Evolutionary conservation across 768 basidiomycete genomes (phyloP), one percentile per base, ranked within the genome.

Genomic region (Macrolepiota albuminosa): DNA sequence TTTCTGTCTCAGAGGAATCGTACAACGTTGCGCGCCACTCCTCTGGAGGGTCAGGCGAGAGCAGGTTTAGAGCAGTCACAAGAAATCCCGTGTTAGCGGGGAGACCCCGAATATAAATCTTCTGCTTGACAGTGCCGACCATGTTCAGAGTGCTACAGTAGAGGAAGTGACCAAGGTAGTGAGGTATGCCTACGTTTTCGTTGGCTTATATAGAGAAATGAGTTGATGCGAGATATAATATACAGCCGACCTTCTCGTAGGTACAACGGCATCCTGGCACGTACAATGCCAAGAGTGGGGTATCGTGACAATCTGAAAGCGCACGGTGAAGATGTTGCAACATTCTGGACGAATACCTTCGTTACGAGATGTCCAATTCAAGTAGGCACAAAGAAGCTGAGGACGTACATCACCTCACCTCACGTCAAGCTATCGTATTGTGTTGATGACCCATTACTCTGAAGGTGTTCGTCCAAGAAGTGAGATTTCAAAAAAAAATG

Each of bases 21-120:
- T 56, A 56, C 43, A 56, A 21, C 14, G 54, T 56, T 33, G 54
- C 54, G 29, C 54, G 40, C 54, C 40, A 54, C 39, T 54, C 4
- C 18, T 54, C 37, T 16, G 54, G 29, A 39, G 39, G 39, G 39
- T 13, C 5, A 39, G 39, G 39, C 39, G 39, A 40, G 40, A 54
- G 54, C 2, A 54, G 39, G 29, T 45, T 54, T 4, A 54, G 43
- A 56, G 43, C 54, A 33, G 54, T 56, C 13, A 56, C 21, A 46
- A 43, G 43, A 33, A 56, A 56, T 18, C n/a, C 26, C 11, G 36
- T 26, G 29, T 31, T 31, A 11, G 9, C 16, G 43, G 43, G 43
- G 8, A 46, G 1, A 43, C 3, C n/a, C 54, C 54, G 4, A 3
- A 56, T 18, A 45, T 46, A 56, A 10, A 56, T 6, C 33, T 34